Base-by-base conservation (phyloP, 768 basidiomycete genomes). In the Amanita phalloides region DNA sequence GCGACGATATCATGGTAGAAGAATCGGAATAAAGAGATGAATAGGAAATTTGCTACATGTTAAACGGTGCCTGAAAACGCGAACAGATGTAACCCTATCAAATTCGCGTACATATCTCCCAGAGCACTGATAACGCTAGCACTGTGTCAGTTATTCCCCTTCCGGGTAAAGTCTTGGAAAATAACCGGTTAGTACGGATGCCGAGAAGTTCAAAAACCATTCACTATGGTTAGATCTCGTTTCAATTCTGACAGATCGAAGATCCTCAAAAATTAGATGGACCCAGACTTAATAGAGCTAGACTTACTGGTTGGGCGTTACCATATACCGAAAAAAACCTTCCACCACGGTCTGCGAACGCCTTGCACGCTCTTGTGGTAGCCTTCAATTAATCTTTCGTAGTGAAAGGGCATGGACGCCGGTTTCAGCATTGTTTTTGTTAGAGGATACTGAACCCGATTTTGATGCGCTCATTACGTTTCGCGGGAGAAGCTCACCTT, bases 261-360 rank as follows among this genome's bases (percentile, higher is more conserved):
- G 36, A 37, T 49, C 28, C 4, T 7, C 37, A 32, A 32, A 10
- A 32, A 32, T 11, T 32, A 32, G 32, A 11, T 6, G 9, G 6
- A 25, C 3, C 17, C 17, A 47, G n/a, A 36, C 17, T 38, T 35
- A 35, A 21, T 33, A 13, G 30, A 47, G 45, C 23, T 20, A 37
- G 33, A 25, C 48, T 32, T 37, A 37, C 48, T 13, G 26, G 17
- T 26, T 49, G 36, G 23, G 3, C 9, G 53, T 67, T 74, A 82
- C 86, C 86, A 88, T 53, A 88, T 72, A 36, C 78, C 78, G 57
- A 90, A 82, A 64, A 90, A 86, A 39, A 84, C 68, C 63, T 90
- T 88, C 88, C 88, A 90, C 83, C 83, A 82, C 2, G 88, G 86
- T 50, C 88, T 71, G 32, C 76, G 76, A 41, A 88, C 84, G n/a